phyloP scores from a whole-genome alignment of 1,139 yeast species.

The Hyphopichia pseudoburtonii region DNA sequence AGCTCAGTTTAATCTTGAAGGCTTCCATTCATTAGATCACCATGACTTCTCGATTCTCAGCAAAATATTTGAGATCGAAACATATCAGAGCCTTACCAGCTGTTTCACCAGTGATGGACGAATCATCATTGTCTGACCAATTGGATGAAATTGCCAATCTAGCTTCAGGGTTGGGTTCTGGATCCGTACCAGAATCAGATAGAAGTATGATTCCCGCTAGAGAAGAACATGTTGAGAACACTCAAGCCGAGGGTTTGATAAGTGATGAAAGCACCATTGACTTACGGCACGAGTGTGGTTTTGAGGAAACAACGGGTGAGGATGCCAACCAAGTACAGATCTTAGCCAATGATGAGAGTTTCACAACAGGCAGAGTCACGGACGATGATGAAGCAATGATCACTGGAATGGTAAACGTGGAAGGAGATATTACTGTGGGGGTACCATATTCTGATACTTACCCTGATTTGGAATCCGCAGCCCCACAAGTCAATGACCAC shows the following conservation, averaged over 20 bases:
- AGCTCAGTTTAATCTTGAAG: too few species aligned
- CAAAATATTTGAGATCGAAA: neutral
- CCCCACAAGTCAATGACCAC: too few species aligned
- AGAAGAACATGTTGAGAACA: neutral
- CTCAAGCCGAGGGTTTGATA: too few species aligned
- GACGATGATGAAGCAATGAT: too few species aligned
- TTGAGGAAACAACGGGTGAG: too few species aligned
- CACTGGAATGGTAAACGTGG: neutral
- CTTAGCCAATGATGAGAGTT: too few species aligned
- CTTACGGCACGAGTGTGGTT: too few species aligned
- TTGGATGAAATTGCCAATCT: conserved; percentile 3
- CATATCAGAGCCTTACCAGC: neutral
- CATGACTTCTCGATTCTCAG: neutral
- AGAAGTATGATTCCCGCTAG: neutral
- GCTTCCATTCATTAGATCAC: too few species aligned
- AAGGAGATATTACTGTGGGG: neutral
- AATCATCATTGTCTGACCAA: neutral
- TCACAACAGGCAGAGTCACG: too few species aligned
- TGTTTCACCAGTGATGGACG: too few species aligned
- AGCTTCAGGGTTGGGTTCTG: conserved; percentile 2
- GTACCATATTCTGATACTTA: neutral
- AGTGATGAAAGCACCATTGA: too few species aligned
- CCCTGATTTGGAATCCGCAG: neutral
- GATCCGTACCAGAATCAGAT: neutral
- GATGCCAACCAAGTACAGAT: too few species aligned